phyloP scores from a whole-genome alignment of 257 asterid species.

The Solanum piurae region DNA sequence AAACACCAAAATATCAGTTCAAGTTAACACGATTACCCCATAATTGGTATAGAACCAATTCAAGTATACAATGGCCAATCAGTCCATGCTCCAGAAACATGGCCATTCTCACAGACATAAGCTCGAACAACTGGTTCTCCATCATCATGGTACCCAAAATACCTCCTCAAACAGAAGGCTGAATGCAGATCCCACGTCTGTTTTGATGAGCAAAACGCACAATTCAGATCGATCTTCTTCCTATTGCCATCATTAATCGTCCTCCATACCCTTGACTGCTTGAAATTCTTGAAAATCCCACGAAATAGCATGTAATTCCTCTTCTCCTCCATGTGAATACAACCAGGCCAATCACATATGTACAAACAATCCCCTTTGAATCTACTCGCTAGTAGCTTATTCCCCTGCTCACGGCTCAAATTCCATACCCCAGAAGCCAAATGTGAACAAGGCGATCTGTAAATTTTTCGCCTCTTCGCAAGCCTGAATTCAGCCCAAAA shows the following conservation, averaged over 20 bases:
- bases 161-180: slow-evolving; percentile 72
- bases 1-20: background rate
- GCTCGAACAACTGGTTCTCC: slow-evolving; percentile 94
- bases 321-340: slow-evolving; percentile 78
- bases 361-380: slow-evolving; percentile 73
- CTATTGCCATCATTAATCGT: slow-evolving; percentile 72
- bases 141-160: slow-evolving; percentile 76
- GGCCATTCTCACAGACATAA: slow-evolving; percentile 87
- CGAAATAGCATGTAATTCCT: slow-evolving; percentile 81
- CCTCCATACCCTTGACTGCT: slow-evolving; percentile 90
- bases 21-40: background rate
- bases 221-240: slow-evolving; percentile 43
- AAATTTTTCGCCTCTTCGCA: slow-evolving; percentile 34
- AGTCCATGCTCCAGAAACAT: slow-evolving; percentile 96
- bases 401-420: slow-evolving; percentile 83
- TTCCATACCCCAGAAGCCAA: slow-evolving; percentile 65
- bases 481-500: background rate
- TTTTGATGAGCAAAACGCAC: slow-evolving; percentile 57
- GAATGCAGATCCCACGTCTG: slow-evolving; percentile 86
- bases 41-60: background rate
- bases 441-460: slow-evolving; percentile 44
- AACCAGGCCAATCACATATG: slow-evolving; percentile 91
- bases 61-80: slow-evolving; percentile 82
- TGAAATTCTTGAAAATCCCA: slow-evolving; percentile 80
- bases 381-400: slow-evolving; percentile 66